Percentiles rank a stretch among this genome's conserved stretches.
Evolutionary conservation across 164 flowering plant species (phyloP).

Genomic region (Magnolia officinalis): DNA sequence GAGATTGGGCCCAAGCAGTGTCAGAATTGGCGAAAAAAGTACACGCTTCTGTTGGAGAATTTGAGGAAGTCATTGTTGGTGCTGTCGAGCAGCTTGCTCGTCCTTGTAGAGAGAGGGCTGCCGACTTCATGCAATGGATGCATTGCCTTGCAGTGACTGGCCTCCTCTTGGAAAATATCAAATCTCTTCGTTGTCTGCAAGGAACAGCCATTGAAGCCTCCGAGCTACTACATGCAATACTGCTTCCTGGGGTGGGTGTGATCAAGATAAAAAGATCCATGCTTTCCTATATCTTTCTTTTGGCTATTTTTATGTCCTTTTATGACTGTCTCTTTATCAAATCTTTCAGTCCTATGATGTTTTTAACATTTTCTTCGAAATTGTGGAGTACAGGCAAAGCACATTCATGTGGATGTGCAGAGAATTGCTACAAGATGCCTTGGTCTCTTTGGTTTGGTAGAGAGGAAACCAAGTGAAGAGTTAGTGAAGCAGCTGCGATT

Average conservation of each 20-base stretch:
- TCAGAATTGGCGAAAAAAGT: conserved; percentile 66
- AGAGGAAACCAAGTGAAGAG: conserved; percentile 61
- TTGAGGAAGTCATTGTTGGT: conserved; percentile 66
- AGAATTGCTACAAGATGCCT: conserved; percentile 83
- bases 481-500: conserved; percentile 65
- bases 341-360: not conserved
- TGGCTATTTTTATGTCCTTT: not conserved
- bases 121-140: conserved; percentile 91
- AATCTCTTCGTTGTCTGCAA: conserved; percentile 45
- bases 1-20: conserved; percentile 85
- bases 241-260: conserved; percentile 81
- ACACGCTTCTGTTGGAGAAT: conserved; percentile 79
- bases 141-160: conserved; percentile 82
- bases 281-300: not conserved
- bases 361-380: not conserved
- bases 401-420: conserved; percentile 81
- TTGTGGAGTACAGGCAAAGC: conserved; percentile 71
- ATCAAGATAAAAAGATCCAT: not conserved
- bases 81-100: conserved; percentile 77
- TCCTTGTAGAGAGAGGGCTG: conserved; percentile 93
- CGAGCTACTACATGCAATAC: conserved; percentile 64
- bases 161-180: conserved; percentile 68
- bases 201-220: conserved; percentile 53
- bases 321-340: not conserved
- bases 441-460: conserved; percentile 86